A percentile compares a stretch with the other conserved stretches of the same genome.
These are phyloP conservation scores for Panaeolus cyanescens DNA, from an alignment of 768 basidiomycete species.

Conservation along the genomic window DNA sequence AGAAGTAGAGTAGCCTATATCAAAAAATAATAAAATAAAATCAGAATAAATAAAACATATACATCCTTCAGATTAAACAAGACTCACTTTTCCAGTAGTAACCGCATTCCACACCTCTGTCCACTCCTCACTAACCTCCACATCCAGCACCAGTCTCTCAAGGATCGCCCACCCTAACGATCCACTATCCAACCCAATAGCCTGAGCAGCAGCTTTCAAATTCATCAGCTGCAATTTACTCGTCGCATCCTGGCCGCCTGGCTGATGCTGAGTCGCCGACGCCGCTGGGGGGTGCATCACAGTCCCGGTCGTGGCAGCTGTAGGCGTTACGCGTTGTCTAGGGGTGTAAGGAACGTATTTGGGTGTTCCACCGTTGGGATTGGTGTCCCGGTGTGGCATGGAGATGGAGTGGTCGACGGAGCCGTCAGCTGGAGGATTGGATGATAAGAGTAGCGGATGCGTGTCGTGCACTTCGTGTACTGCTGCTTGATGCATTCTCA, in stretches of 20 bases:
- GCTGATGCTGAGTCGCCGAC: constrained; percentile 45
- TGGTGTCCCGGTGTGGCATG: constrained; percentile 12
- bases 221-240: constrained; percentile 72
- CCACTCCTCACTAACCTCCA: constrained; percentile 65
- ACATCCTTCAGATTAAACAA: background rate
- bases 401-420: constrained; percentile 24
- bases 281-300: constrained; percentile 48
- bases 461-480: constrained; percentile 52
- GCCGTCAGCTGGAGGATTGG: constrained; percentile 22
- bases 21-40: constrained; percentile 4
- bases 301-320: constrained; percentile 50
- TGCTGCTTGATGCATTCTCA: constrained; percentile 36
- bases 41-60: constrained; percentile 3
- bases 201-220: constrained; percentile 72
- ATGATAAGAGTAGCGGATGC: constrained; percentile 64
- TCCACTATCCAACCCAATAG: constrained; percentile 61
- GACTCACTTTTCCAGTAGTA: constrained; percentile 62
- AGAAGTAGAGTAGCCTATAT: constrained; percentile 78
- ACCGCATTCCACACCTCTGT: constrained; percentile 66
- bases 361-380: constrained; percentile 28
- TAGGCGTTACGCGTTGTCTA: constrained; percentile 54
- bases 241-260: constrained; percentile 65
- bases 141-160: constrained; percentile 60
- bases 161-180: constrained; percentile 79
- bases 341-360: constrained; percentile 82